Percentiles rank a stretch among this genome's conserved stretches.
These are phyloP conservation scores for Melampsora larici-populina DNA, from an alignment of 1,284 basidiomycete genomes.

Conservation along the genomic window DNA sequence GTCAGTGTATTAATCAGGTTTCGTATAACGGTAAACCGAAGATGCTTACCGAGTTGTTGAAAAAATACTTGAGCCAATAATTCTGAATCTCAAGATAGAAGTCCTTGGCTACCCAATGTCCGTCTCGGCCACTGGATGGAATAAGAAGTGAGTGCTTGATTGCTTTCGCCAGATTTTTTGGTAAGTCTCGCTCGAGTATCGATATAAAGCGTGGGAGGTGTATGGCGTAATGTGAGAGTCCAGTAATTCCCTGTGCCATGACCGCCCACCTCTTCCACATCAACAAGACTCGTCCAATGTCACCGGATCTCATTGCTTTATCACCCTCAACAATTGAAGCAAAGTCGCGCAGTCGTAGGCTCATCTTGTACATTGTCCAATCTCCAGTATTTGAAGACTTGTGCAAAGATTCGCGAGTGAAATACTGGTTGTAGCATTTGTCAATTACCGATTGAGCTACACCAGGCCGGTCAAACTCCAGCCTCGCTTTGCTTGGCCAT, in stretches of 20 bases:
- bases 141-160: neutral
- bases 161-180: neutral
- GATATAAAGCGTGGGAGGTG: too few relatives aligned
- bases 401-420: neutral
- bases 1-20: neutral
- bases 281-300: too few relatives aligned
- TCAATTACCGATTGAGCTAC: neutral
- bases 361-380: too few relatives aligned
- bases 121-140: slow-evolving; percentile 1
- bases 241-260: slow-evolving; percentile 21
- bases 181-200: neutral
- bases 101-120: slow-evolving; percentile 6
- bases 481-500: neutral
- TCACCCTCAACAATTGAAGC: too few relatives aligned
- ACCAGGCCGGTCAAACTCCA: neutral
- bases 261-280: too few relatives aligned
- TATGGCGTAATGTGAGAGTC: neutral
- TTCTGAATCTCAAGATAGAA: slow-evolving; percentile 8
- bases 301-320: too few relatives aligned
- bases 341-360: too few relatives aligned
- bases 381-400: neutral
- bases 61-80: too few relatives aligned
- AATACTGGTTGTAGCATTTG: neutral
- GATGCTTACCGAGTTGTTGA: neutral
- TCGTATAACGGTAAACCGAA: neutral